Conservation (phyloP, 495 filamentous ascomycete species). For the Neurospora sp. region DNA sequence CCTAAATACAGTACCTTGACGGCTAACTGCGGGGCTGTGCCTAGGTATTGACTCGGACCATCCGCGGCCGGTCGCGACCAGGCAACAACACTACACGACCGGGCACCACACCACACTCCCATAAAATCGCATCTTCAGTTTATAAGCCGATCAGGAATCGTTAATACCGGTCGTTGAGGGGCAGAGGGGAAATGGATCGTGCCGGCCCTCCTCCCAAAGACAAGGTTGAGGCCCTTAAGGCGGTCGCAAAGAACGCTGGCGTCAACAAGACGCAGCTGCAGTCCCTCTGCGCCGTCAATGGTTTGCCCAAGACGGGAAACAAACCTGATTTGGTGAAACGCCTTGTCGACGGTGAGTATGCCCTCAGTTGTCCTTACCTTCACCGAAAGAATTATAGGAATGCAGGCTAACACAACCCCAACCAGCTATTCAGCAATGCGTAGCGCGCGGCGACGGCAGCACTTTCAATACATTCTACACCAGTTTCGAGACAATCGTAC, state of each 20-base stretch:
- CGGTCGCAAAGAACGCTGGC: slow-evolving; percentile 19
- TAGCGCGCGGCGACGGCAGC: slow-evolving; percentile 4
- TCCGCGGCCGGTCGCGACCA: background rate
- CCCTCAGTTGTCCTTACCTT: background rate
- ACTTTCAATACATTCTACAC: slow-evolving; percentile 10
- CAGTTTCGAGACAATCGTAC: slow-evolving; percentile 14
- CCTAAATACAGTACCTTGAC: background rate
- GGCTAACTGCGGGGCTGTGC: background rate
- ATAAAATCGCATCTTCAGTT: background rate
- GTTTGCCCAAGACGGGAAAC: slow-evolving; percentile 62
- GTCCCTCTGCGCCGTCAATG: slow-evolving; percentile 57
- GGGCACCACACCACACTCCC: background rate
- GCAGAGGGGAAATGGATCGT: background rate
- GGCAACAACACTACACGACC: background rate
- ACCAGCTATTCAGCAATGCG: slow-evolving; percentile 14
- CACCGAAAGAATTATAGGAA: background rate
- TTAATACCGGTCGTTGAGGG: background rate
- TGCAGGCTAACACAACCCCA: background rate
- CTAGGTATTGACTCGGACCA: background rate
- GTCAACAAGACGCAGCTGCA: slow-evolving; percentile 64
- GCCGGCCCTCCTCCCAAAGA: background rate
- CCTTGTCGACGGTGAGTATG: slow-evolving; percentile 54
- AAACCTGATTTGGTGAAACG: slow-evolving; percentile 71
- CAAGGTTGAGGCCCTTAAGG: slow-evolving; percentile 34
- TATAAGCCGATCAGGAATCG: background rate